Evolutionary conservation across 371 early-diverging fungal genomes (phyloP).

Genomic region (Umbelopsis sp.): DNA sequence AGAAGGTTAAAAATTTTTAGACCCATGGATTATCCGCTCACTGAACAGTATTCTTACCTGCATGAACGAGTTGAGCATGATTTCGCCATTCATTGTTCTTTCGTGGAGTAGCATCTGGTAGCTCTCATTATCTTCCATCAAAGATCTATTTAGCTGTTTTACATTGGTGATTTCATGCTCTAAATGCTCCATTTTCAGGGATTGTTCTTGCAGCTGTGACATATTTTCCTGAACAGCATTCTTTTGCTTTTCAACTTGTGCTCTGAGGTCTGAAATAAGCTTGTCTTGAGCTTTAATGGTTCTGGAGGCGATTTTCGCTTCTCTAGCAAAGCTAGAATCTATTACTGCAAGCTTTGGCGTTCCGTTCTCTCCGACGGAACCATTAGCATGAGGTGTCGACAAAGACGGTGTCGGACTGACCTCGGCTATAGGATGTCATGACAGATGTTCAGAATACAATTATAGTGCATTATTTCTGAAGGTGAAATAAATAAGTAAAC

Average conservation of each 20-base stretch:
- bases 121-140: conserved; percentile 87
- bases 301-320: conserved; percentile 54
- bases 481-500: neutral
- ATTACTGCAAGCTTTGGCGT: conserved; percentile 42
- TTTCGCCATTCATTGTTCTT: conserved; percentile 81
- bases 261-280: conserved; percentile 31
- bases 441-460: neutral
- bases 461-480: no score
- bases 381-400: conserved; percentile 10
- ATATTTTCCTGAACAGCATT: conserved; percentile 36
- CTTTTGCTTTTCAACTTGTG: conserved; percentile 33
- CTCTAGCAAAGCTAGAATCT: conserved; percentile 50
- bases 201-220: conserved; percentile 33
- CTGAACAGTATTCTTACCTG: conserved; percentile 38
- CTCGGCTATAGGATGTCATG: neutral
- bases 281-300: conserved; percentile 51
- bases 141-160: conserved; percentile 66
- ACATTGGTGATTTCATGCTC: conserved; percentile 65
- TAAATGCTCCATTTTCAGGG: conserved; percentile 37
- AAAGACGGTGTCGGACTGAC: neutral
- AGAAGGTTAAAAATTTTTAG: neutral
- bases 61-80: conserved; percentile 66
- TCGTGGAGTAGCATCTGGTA: conserved; percentile 82
- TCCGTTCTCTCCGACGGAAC: neutral
- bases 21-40: neutral